phyloP scores from a whole-genome alignment of 306 rosid genomes.

The Inga oerstediana region DNA sequence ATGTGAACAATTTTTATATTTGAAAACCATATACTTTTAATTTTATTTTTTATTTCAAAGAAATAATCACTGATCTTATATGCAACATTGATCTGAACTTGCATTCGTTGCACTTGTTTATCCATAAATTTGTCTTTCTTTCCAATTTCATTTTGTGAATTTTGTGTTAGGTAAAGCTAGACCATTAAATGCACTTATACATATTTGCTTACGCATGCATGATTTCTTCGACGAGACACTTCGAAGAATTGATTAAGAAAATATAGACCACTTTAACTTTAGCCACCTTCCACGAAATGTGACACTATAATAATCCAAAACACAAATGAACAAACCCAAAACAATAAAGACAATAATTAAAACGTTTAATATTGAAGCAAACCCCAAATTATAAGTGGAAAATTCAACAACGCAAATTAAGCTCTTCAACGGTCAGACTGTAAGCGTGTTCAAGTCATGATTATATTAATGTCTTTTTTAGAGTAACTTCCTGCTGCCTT shows the following conservation, averaged over 20 bases:
- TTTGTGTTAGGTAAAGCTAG: too few species aligned
- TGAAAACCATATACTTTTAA: too few species aligned
- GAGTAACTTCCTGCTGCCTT: neutral
- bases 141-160: too few species aligned
- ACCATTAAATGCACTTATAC: neutral
- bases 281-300: conserved; percentile 10
- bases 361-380: neutral
- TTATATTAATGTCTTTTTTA: neutral
- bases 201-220: neutral
- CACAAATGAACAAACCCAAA: neutral
- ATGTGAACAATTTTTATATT: too few species aligned
- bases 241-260: neutral
- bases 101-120: too few species aligned
- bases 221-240: neutral
- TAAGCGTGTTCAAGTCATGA: neutral
- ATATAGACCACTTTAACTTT: neutral
- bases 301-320: neutral
- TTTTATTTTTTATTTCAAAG: too few species aligned
- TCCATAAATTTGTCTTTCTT: too few species aligned
- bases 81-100: too few species aligned
- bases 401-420: conserved; percentile 25
- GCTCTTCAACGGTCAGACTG: neutral
- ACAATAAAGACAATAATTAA: neutral
- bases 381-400: neutral
- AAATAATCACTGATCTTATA: too few species aligned